Conservation (phyloP, 2,329 filamentous ascomycete genomes). For the Colletotrichum sp. region DNA sequence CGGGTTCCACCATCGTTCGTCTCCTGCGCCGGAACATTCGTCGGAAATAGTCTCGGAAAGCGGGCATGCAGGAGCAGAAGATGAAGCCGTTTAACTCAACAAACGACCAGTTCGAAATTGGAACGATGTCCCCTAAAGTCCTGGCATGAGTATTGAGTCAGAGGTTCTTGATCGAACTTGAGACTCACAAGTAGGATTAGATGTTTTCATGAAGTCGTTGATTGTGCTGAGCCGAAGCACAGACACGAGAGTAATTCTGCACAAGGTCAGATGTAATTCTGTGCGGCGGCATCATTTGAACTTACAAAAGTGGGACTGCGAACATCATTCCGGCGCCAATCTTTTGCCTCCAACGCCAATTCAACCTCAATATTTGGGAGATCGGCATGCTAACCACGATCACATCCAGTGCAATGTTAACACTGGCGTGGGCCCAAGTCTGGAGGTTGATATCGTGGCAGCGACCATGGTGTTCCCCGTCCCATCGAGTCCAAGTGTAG, state of each 20-base stretch:
- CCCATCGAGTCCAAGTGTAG: slow-evolving; percentile 57
- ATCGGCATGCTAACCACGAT: slow-evolving; percentile 53
- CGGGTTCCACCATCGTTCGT: background rate
- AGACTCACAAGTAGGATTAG: slow-evolving; percentile 5
- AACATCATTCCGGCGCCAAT: slow-evolving; percentile 50
- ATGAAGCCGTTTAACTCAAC: slow-evolving; percentile 11
- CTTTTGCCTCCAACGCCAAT: slow-evolving; percentile 48
- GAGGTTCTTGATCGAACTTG: no score
- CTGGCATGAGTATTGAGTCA: background rate
- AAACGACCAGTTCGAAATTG: slow-evolving; percentile 16
- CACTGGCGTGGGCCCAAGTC: slow-evolving; percentile 50
- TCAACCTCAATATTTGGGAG: slow-evolving; percentile 40
- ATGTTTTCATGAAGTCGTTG: slow-evolving; percentile 12
- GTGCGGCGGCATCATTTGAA: background rate
- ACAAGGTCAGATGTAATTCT: background rate
- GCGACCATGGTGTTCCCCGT: slow-evolving; percentile 45
- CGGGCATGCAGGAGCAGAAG: slow-evolving; percentile 16
- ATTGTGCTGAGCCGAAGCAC: background rate
- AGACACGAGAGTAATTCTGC: background rate
- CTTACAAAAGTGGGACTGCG: slow-evolving; percentile 3
- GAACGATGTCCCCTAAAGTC: slow-evolving; percentile 1
- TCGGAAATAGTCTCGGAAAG: slow-evolving; percentile 9
- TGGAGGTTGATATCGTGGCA: slow-evolving; percentile 53
- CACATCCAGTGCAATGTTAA: slow-evolving; percentile 53
- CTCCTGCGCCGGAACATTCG: background rate